Percentiles rank a stretch among this genome's conserved stretches.
Evolutionary conservation across 2,329 filamentous ascomycete genomes (phyloP).

Genomic region (Alternaria incomplexa): DNA sequence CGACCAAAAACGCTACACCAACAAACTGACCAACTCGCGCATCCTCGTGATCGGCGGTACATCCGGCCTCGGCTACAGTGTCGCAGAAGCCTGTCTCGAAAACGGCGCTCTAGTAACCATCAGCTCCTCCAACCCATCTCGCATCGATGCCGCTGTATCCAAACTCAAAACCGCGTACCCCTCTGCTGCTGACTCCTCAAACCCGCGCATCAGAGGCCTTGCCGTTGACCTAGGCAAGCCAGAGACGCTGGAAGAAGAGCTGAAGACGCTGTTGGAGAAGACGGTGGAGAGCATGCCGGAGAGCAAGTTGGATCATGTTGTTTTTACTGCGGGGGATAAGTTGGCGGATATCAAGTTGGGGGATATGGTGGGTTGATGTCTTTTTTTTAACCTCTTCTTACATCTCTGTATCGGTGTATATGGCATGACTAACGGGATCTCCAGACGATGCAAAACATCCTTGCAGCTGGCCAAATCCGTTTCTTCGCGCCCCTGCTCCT

Average conservation of each 20-base stretch:
- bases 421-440: neutral
- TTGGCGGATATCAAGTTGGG: constrained; percentile 50
- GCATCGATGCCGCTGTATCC: constrained; percentile 56
- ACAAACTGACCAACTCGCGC: constrained; percentile 55
- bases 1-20: constrained; percentile 54
- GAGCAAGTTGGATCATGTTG: constrained; percentile 60
- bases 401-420: neutral
- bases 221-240: constrained; percentile 57
- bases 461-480: constrained; percentile 56
- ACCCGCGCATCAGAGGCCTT: constrained; percentile 51
- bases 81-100: constrained; percentile 64
- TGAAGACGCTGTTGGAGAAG: constrained; percentile 55
- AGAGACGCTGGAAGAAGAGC: constrained; percentile 55
- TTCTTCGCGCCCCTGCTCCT: constrained; percentile 60
- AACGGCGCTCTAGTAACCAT: constrained; percentile 64
- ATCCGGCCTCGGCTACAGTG: constrained; percentile 66
- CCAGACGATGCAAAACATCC: constrained; percentile 48
- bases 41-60: constrained; percentile 69
- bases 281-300: constrained; percentile 37
- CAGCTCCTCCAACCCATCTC: constrained; percentile 62
- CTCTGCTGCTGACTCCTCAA: constrained; percentile 27
- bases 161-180: constrained; percentile 55
- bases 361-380: constrained; percentile 36
- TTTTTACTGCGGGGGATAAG: constrained; percentile 62
- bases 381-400: neutral